Evolutionary conservation across 73 alveolate genomes (phyloP).

Genomic region (Paramecium caudatum): DNA sequence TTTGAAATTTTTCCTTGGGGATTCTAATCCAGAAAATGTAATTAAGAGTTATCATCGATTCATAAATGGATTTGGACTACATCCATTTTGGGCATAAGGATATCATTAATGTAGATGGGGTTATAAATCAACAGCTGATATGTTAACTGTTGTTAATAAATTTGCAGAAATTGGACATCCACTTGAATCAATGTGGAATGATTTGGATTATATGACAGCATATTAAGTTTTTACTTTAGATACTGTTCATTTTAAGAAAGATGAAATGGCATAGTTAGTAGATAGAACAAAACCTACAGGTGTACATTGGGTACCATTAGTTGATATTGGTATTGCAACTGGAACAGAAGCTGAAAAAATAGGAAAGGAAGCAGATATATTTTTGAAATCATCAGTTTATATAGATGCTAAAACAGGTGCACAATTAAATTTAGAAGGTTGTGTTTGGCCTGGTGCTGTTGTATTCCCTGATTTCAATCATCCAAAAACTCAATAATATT

Average conservation of each 20-base stretch:
- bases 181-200: constrained; percentile 88
- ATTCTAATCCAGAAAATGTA: constrained; percentile 65
- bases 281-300: constrained; percentile 72
- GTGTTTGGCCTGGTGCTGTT: constrained; percentile 91
- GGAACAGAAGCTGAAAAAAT: constrained; percentile 62
- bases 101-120: constrained; percentile 97
- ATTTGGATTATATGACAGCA: constrained; percentile 84
- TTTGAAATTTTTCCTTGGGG: constrained; percentile 68
- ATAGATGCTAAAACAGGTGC: not conserved
- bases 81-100: constrained; percentile 90
- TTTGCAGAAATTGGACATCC: constrained; percentile 80
- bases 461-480: constrained; percentile 86
- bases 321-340: constrained; percentile 85
- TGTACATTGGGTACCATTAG: constrained; percentile 85
- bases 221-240: constrained; percentile 80
- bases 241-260: constrained; percentile 58
- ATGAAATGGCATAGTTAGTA: constrained; percentile 69
- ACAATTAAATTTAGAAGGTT: constrained; percentile 72
- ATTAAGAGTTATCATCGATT: constrained; percentile 68
- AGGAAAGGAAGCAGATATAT: constrained; percentile 79
- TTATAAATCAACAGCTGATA: constrained; percentile 82
- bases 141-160: constrained; percentile 80
- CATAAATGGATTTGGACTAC: constrained; percentile 81
- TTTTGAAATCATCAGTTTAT: constrained; percentile 82
- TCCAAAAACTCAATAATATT: constrained; percentile 85